These are phyloP conservation scores for Coffea eugenioides DNA, from an alignment of 257 asterid genomes.

Conservation along the genomic window DNA sequence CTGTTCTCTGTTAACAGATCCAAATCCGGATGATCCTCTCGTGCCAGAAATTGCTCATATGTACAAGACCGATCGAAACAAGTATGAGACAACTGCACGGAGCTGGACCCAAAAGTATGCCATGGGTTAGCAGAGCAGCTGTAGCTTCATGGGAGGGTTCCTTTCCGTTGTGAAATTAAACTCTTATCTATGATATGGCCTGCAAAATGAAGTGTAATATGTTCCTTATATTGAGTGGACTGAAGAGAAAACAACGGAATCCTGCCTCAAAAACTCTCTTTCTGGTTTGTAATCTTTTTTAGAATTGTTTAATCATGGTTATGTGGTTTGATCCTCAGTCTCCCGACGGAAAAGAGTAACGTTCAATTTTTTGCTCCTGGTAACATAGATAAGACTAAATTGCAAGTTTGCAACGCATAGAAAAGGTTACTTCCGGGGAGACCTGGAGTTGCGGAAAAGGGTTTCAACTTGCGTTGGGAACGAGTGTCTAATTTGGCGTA, in stretches of 20 bases:
- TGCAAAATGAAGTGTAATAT: slow-evolving; percentile 21
- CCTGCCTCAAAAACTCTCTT: slow-evolving; percentile 7
- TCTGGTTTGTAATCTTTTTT: slow-evolving; percentile 21
- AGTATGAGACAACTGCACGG: slow-evolving; percentile 41
- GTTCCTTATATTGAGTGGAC: slow-evolving; percentile 10
- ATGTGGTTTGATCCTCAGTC: neutral
- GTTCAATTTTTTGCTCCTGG: neutral
- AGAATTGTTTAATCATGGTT: slow-evolving; percentile 1
- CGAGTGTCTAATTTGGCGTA: neutral
- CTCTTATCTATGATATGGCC: slow-evolving; percentile 4
- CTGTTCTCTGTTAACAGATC: slow-evolving; percentile 41
- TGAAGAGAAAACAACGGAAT: slow-evolving; percentile 12
- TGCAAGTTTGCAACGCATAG: neutral
- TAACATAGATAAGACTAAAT: neutral
- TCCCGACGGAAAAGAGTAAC: neutral
- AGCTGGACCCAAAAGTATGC: slow-evolving; percentile 46
- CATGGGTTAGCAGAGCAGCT: slow-evolving; percentile 32
- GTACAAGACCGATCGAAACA: slow-evolving; percentile 40
- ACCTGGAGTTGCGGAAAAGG: neutral
- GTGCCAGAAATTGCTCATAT: slow-evolving; percentile 45
- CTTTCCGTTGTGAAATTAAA: slow-evolving; percentile 9
- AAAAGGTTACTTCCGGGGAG: neutral
- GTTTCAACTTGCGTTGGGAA: no score
- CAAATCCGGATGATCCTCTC: slow-evolving; percentile 45
- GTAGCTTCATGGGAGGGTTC: slow-evolving; percentile 8